Percentiles rank a stretch among this genome's conserved stretches.
phyloP scores from a whole-genome alignment of 2,329 filamentous ascomycete species.

The Rhinocladiella similis region DNA sequence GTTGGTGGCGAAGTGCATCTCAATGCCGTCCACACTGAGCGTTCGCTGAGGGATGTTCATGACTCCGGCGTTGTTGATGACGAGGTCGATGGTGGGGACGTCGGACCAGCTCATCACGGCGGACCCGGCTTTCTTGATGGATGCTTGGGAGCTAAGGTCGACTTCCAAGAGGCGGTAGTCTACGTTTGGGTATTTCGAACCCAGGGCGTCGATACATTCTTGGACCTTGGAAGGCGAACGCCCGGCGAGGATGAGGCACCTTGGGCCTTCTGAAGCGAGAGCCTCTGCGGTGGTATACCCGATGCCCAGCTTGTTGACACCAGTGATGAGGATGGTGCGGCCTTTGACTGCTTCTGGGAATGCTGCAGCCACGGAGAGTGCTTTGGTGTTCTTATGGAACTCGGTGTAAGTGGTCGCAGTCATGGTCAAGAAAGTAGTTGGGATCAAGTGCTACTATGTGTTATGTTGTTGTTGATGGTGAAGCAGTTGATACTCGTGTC shows the following conservation, averaged over 20 bases:
- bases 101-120: constrained; percentile 30
- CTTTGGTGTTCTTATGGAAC: constrained; percentile 19
- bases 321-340: constrained; percentile 24
- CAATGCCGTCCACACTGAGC: constrained; percentile 36
- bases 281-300: constrained; percentile 22
- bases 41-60: constrained; percentile 35
- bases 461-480: not conserved
- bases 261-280: constrained; percentile 21
- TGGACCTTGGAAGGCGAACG: constrained; percentile 21
- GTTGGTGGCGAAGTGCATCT: constrained; percentile 41
- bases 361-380: constrained; percentile 13
- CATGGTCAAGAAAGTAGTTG: constrained; percentile 11
- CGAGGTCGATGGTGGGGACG: constrained; percentile 37
- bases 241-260: constrained; percentile 21
- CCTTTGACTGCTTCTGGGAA: constrained; percentile 23
- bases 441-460: not conserved
- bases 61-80: constrained; percentile 44
- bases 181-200: constrained; percentile 23
- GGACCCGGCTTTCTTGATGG: constrained; percentile 35
- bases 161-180: constrained; percentile 33
- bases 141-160: constrained; percentile 37
- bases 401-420: constrained; percentile 15
- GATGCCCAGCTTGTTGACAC: constrained; percentile 22
- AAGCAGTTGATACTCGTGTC: not conserved
- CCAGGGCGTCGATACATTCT: constrained; percentile 18